Base-by-base conservation (phyloP, 345 rosid species). In the Hibiscus tridactylites region DNA sequence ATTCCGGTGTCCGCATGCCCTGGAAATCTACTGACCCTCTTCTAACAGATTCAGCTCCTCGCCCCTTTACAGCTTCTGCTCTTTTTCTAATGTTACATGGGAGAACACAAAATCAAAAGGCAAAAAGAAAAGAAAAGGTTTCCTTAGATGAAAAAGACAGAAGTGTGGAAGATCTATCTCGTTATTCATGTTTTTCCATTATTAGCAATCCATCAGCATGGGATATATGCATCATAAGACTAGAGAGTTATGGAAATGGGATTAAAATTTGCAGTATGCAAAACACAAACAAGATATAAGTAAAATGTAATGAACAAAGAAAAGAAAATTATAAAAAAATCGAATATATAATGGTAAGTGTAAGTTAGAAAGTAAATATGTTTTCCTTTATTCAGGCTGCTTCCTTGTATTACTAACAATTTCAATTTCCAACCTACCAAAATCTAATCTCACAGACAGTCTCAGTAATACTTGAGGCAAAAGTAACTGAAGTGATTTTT, bases 1-100 rank as follows among this genome's bases (percentile, higher is more conserved):
- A 91, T 72, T 88, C 96, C 0, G 91, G 92, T 10, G 96, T 84
- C 19, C 64, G 71, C 3, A 71, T 78, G 50, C 69, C 82, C 73
- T 80, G 83, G 42, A 61, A 69, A 70, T 88, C 86, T 82, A 88
- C 83, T 29, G 75, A 59, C 21, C 83, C 89, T 74, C 91, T 76
- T 81, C 93, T 85, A 19, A 83, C 88, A 16, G 97, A 85, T 80
- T 89, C 96, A 0, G 85, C 86, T 71, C 85, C 96, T 29, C 82
- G 88, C 57, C 88, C 84, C 77, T 77, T 88, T 17, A 80, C 83
- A 72, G 87, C 78, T 62, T 86, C 92, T 8, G 86, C 87, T 74
- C 71, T 87, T 79, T 67, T 82, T 84, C 97, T 95, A 85, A 77
- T 75, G 73, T 65, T 65, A 60, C 29, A 59, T 61, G 28, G 68